Evolutionary conservation across 768 basidiomycete species (phyloP), one percentile per base, ranked within the genome.

Genomic region (Kwoniella sp.): DNA sequence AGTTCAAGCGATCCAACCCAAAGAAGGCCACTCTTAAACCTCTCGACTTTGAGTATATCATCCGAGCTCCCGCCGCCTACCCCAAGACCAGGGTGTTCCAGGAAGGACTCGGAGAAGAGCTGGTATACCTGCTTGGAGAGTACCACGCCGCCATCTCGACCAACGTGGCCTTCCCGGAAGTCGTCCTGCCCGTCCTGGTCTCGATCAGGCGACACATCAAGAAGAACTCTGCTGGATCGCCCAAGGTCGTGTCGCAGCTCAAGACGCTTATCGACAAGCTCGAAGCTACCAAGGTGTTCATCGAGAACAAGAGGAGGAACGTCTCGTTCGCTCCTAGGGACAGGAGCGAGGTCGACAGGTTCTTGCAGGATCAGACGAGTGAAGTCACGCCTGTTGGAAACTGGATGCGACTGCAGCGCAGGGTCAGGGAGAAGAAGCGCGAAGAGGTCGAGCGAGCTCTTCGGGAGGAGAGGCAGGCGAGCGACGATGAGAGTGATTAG

Each of bases 81-180:
- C 77, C 87, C 45, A 86, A 84, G 65, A 98, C 93, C 2, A 83
- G 86, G 3, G 82, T 93, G 22, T 90, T 90, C 71, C 77, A 80
- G 40, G 92, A 95, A 65, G 84, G 82, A 0, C 74, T 95, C 33
- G 79, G 83, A 2, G 92, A 98, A 46, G 95, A 98, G 73, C 76
- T 85, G 14, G 72, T 80, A 5, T 93, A 82, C 74, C 74, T 89
- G 23, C 78, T 93, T 20, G 84, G 84, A 1, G 89, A 91, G 65
- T 82, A 90, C 46, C 79, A 83, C 26, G 84, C 82, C 27, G 77
- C 82, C 0, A 83, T 92, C 0, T 86, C 88, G 42, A 86, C 83
- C 0, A 88, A 86, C 72, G 84, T 96, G 53, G 89, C 89, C 0
- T 98, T 95, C 79, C 93, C 95, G 2, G 95, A 99, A 75, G 80